Evolutionary conservation across 257 asterid species (phyloP).

Genomic region (Solanum chiquidenum): DNA sequence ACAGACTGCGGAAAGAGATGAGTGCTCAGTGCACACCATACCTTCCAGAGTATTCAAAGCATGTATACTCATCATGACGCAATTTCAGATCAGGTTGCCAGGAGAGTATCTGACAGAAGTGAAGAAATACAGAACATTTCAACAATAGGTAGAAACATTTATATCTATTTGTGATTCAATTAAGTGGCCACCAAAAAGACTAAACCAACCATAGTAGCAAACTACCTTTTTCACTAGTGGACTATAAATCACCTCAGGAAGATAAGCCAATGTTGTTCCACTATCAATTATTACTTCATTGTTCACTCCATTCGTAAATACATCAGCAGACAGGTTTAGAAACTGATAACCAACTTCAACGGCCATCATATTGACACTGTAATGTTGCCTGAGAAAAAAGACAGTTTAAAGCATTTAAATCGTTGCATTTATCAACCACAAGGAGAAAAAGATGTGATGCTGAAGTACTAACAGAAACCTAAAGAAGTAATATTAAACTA

Average conservation of each 20-base stretch:
- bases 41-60: conserved; percentile 92
- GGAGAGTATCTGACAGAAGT: conserved; percentile 60
- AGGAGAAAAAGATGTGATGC: not conserved
- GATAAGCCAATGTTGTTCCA: conserved; percentile 95
- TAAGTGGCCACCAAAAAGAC: not conserved
- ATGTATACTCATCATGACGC: conserved; percentile 68
- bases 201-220: not conserved
- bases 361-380: conserved; percentile 90
- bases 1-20: conserved; percentile 4
- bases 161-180: not conserved
- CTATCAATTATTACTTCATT: conserved; percentile 85
- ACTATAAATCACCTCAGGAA: conserved; percentile 69
- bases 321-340: conserved; percentile 58
- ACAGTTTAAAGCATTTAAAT: not conserved
- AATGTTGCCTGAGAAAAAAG: conserved; percentile 63
- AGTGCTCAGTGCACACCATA: conserved; percentile 17
- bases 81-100: conserved; percentile 74
- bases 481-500: not conserved
- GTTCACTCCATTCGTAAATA: conserved; percentile 43
- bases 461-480: not conserved
- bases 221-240: conserved; percentile 62
- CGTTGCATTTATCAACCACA: not conserved
- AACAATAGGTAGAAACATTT: not conserved
- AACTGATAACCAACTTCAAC: conserved; percentile 63
- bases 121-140: not conserved